Conservation (phyloP, 129 eudicot species). For the Lonicera japonica region DNA sequence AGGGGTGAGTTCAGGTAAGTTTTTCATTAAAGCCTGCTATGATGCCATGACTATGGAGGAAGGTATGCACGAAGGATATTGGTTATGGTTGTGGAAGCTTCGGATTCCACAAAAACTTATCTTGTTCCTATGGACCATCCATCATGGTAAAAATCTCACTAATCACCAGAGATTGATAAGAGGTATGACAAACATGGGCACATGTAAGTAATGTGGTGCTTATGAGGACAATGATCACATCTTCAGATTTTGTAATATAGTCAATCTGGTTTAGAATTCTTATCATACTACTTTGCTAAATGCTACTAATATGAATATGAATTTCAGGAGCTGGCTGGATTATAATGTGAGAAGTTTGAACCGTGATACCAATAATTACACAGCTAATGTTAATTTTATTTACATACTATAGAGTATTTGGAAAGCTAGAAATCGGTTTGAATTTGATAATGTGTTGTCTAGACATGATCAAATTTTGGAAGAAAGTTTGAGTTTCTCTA, state of each 20-base stretch:
- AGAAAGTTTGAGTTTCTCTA: too few species aligned
- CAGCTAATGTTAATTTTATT: too few species aligned
- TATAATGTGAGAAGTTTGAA: too few species aligned
- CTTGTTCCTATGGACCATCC: background rate
- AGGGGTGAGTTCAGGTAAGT: background rate
- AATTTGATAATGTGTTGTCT: too few species aligned
- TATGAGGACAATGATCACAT: background rate
- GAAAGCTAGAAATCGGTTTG: too few species aligned
- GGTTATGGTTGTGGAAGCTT: background rate
- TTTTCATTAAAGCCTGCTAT: background rate
- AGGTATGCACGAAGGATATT: background rate
- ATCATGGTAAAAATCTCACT: background rate
- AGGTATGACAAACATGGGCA: background rate
- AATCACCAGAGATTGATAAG: background rate
- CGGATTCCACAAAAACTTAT: background rate
- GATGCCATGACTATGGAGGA: background rate
- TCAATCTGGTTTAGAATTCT: too few species aligned
- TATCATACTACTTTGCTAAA: too few species aligned
- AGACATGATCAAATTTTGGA: too few species aligned
- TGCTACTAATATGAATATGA: too few species aligned
- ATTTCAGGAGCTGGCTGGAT: too few species aligned
- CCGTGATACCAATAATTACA: too few species aligned
- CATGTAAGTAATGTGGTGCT: background rate
- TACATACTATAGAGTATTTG: too few species aligned
- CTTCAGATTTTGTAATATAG: background rate